Percentiles rank a stretch among this genome's conserved stretches.
These are phyloP conservation scores for Phytophthora ohioensis DNA, from an alignment of 352 stramenopile species.

Conservation along the genomic window DNA sequence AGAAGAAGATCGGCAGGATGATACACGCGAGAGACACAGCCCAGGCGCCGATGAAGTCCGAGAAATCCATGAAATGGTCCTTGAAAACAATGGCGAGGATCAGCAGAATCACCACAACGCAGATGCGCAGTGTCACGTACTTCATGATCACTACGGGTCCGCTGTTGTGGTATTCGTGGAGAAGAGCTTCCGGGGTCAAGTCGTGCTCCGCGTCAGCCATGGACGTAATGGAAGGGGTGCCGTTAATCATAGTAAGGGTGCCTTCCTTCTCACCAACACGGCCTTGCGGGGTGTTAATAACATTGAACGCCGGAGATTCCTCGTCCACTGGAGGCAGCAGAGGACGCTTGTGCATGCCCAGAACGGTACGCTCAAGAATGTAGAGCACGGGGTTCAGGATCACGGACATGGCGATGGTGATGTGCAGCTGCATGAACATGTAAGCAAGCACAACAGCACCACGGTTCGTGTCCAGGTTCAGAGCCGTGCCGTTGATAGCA, in stretches of 20 bases:
- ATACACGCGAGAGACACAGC: constrained; percentile 65
- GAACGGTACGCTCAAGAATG: constrained; percentile 58
- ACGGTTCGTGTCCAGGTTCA: constrained; percentile 55
- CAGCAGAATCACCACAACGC: constrained; percentile 51
- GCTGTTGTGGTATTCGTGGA: constrained; percentile 43
- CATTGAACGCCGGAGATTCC: constrained; percentile 43
- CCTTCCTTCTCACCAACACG: constrained; percentile 23
- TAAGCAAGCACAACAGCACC: constrained; percentile 64
- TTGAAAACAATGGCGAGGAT: constrained; percentile 58
- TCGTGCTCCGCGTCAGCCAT: constrained; percentile 44
- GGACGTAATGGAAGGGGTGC: constrained; percentile 37
- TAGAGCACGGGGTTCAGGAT: constrained; percentile 72
- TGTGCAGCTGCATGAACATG: constrained; percentile 74
- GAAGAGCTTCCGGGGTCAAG: constrained; percentile 35
- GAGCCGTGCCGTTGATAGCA: constrained; percentile 51
- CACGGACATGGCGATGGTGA: constrained; percentile 68
- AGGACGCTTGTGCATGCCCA: constrained; percentile 70
- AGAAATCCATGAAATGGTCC: constrained; percentile 69
- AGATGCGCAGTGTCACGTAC: constrained; percentile 46
- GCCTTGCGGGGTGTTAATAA: constrained; percentile 34
- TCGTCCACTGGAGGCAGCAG: constrained; percentile 31
- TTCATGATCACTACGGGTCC: constrained; percentile 43
- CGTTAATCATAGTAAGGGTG: constrained; percentile 13
- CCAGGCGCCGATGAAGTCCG: constrained; percentile 68
- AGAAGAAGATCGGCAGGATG: constrained; percentile 72